These are phyloP conservation scores for Penicillium sp. DNA, from an alignment of 2,329 filamentous ascomycete genomes.

Conservation along the genomic window DNA sequence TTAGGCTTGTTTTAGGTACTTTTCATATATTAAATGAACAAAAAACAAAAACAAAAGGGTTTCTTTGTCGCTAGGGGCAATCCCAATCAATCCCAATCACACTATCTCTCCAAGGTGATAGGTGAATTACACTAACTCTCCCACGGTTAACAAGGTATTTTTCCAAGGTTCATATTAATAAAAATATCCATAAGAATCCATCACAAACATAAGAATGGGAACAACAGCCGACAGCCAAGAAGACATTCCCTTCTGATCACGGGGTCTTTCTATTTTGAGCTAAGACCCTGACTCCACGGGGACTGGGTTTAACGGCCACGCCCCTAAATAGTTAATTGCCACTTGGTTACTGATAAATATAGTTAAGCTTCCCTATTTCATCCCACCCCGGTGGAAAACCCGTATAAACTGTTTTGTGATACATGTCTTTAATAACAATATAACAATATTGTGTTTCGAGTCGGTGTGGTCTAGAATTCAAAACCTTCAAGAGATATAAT, in stretches of 20 bases:
- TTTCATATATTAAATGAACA: too few relatives aligned
- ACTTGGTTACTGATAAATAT: neutral
- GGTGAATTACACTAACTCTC: too few relatives aligned
- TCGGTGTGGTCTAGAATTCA: neutral
- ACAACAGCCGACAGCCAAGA: neutral
- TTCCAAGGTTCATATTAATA: neutral
- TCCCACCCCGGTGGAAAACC: neutral
- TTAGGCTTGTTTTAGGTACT: constrained; percentile 3
- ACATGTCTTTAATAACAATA: too few relatives aligned
- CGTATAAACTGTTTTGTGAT: neutral
- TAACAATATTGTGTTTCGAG: neutral
- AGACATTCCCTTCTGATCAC: neutral
- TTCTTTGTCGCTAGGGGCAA: constrained; percentile 19
- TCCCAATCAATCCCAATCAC: too few relatives aligned
- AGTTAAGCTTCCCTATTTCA: too few relatives aligned
- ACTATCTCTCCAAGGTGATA: too few relatives aligned
- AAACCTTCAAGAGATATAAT: neutral
- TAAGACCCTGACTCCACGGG: neutral
- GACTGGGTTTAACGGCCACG: constrained; percentile 4
- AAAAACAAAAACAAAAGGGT: too few relatives aligned
- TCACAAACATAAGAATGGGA: neutral
- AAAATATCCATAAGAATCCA: too few relatives aligned
- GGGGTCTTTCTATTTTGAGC: neutral
- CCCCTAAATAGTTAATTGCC: neutral
- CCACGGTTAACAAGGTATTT: neutral